A percentile compares a stretch with the other conserved stretches of the same genome.
Evolutionary conservation across 2,329 filamentous ascomycete genomes (phyloP).

Genomic region (Apiospora aurea): DNA sequence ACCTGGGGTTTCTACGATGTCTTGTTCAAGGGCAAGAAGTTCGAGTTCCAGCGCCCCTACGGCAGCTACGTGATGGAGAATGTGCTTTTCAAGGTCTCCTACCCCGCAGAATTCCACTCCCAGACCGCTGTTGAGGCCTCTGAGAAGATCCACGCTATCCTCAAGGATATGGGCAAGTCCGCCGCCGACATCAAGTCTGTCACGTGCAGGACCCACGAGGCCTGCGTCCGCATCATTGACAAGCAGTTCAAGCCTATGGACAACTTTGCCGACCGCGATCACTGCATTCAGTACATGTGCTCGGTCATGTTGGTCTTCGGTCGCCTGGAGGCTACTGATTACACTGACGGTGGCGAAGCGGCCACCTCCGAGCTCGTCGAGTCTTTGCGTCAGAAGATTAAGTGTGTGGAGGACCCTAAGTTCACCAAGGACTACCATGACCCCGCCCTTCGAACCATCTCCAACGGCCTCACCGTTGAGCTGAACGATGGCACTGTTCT

Average conservation of each 20-base stretch:
- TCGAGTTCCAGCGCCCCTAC: conserved; percentile 94
- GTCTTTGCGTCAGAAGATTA: conserved; percentile 90
- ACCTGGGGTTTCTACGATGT: conserved; percentile 99
- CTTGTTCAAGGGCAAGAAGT: conserved; percentile 93
- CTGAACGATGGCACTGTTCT: conserved; percentile 93
- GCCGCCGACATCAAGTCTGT: conserved; percentile 93
- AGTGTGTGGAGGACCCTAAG: conserved; percentile 93
- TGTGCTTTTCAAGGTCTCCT: conserved; percentile 99
- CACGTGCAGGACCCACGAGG: conserved; percentile 96
- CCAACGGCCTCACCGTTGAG: conserved; percentile 93
- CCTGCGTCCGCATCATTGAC: conserved; percentile 98
- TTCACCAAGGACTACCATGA: conserved; percentile 97
- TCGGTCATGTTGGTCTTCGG: conserved; percentile 95
- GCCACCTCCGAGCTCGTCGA: conserved; percentile 90
- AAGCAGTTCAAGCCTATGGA: conserved; percentile 99
- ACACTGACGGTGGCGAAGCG: conserved; percentile 90
- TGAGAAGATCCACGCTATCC: conserved; percentile 83
- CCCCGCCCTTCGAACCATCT: conserved; percentile 91
- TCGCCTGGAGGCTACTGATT: conserved; percentile 91
- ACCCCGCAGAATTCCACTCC: conserved; percentile 98
- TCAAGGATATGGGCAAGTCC: conserved; percentile 85
- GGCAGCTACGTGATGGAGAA: conserved; percentile 99
- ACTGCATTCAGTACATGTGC: conserved; percentile 99
- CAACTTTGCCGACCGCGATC: conserved; percentile 99
- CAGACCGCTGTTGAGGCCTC: conserved; percentile 97